A percentile compares a stretch with the other conserved stretches of the same genome.
Evolutionary conservation across 108 stramenopile genomes (phyloP).

Genomic region (Licmophora abbreviata): DNA sequence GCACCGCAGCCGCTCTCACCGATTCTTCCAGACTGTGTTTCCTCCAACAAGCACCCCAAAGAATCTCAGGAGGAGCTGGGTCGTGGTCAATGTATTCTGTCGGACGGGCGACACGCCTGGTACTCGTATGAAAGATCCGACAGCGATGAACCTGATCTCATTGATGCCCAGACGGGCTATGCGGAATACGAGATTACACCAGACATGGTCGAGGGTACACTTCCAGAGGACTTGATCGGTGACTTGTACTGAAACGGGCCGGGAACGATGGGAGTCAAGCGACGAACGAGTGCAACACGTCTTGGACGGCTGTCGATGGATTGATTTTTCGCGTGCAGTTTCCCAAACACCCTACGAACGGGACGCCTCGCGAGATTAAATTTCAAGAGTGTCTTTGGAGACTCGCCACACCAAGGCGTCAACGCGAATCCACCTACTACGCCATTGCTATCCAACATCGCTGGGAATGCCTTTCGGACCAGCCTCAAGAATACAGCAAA

Average conservation of each 20-base stretch:
- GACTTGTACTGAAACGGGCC: constrained; percentile 50
- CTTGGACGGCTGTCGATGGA: constrained; percentile 49
- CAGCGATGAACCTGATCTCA: constrained; percentile 18
- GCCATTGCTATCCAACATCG: constrained; percentile 22
- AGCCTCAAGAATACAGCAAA: constrained; percentile 58
- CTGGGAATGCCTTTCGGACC: constrained; percentile 36
- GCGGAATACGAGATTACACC: constrained; percentile 29
- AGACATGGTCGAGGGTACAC: constrained; percentile 32
- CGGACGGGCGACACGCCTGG: constrained; percentile 51
- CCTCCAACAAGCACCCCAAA: constrained; percentile 21
- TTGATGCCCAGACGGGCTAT: constrained; percentile 38
- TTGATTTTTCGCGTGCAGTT: constrained; percentile 29
- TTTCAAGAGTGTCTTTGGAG: constrained; percentile 29
- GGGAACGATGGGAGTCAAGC: constrained; percentile 41
- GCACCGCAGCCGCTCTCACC: constrained; percentile 10
- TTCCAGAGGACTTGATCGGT: constrained; percentile 45
- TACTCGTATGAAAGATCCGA: constrained; percentile 29
- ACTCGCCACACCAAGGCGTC: constrained; percentile 30
- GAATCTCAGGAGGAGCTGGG: constrained; percentile 34
- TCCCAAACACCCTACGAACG: constrained; percentile 9
- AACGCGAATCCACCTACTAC: constrained; percentile 31
- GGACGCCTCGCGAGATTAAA: constrained; percentile 23
- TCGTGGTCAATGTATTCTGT: constrained; percentile 21
- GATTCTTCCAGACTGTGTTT: constrained; percentile 11
- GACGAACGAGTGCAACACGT: constrained; percentile 43